Base-by-base conservation (phyloP, 805 yeast genomes). In the Wickerhamomyces queroliae region DNA sequence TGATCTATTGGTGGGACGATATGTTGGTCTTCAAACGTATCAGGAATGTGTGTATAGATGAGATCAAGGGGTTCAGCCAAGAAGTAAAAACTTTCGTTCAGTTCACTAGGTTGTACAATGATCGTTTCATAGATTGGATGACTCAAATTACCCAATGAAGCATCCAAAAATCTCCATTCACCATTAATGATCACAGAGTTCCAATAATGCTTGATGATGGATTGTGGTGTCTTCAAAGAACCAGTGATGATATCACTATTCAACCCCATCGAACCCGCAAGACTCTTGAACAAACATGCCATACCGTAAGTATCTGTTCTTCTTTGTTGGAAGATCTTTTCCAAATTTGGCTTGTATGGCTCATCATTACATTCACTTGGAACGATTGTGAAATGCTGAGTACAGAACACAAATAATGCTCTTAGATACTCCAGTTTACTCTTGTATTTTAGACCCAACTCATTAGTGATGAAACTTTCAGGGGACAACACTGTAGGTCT, bases 21-120 rank as follows among this genome's bases (percentile, higher is more conserved):
- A 62, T 86, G 96, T 60, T 93, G 99, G 47, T 85, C 82, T 43
- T 77, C 82, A 32, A 77, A 77, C 42, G 78, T 78, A 15, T 78
- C 70, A 12, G 99, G 98, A 35, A 88, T 78, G 59, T 93, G 99
- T 0, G 97, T 84, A 46, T 82, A 83, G 13, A 93, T 75, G 31
- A 88, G 56, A 41, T 79, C 75, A 39, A 80, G 62, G 1, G 99
- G 99, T 48, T 80, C 77, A 2, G 84, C 67, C 44, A 93, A 61
- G 61, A 90, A 91, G 59, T 86, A 93, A 54, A 78, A 82, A 36
- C 76, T 50, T 33, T 65, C 70, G 18, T 63, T 60, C 19, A 40
- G 49, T 1, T 45, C 52, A 1, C 58, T 58, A 8, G 56, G 50
- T 37, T 46, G 49, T 42, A 61, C 59, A 25, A 59, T 58, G 25